A percentile compares a stretch with the other conserved stretches of the same genome.
These are phyloP conservation scores for Saccharomycopsis sp. DNA, from an alignment of 805 yeast genomes.

Conservation along the genomic window DNA sequence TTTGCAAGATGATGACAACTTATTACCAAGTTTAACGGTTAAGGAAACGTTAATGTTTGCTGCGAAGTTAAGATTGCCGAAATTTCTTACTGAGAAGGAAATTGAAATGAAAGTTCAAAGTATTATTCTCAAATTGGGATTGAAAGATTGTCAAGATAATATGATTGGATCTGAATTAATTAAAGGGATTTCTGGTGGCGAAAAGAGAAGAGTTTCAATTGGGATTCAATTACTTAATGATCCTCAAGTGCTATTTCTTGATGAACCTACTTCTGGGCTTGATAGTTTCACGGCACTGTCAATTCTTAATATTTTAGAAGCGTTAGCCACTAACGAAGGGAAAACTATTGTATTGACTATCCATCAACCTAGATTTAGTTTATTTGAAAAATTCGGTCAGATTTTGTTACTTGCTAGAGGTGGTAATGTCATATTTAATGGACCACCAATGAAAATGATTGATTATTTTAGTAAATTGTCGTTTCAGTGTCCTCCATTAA, in stretches of 20 bases:
- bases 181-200: slow-evolving; percentile 73
- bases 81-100: slow-evolving; percentile 31
- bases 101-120: slow-evolving; percentile 43
- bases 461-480: slow-evolving; percentile 44
- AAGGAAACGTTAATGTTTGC: slow-evolving; percentile 69
- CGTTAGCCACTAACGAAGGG: slow-evolving; percentile 45
- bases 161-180: slow-evolving; percentile 53
- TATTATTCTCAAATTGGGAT: slow-evolving; percentile 60
- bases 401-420: slow-evolving; percentile 69
- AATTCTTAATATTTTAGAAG: slow-evolving; percentile 52
- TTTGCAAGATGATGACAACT: slow-evolving; percentile 71
- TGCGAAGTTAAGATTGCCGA: slow-evolving; percentile 59
- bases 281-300: slow-evolving; percentile 74
- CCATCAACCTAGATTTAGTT: slow-evolving; percentile 73
- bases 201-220: slow-evolving; percentile 75
- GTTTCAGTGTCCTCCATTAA: slow-evolving; percentile 48
- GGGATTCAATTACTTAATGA: slow-evolving; percentile 70
- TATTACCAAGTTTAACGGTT: slow-evolving; percentile 67
- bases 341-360: slow-evolving; percentile 71
- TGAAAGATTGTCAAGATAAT: slow-evolving; percentile 70
- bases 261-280: slow-evolving; percentile 87
- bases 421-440: slow-evolving; percentile 64
- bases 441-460: slow-evolving; percentile 40
- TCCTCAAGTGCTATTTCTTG: slow-evolving; percentile 66
- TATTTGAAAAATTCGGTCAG: slow-evolving; percentile 60